Evolutionary conservation across 345 rosid species (phyloP), one percentile per base, ranked within the genome.

Genomic region (Salix koriyanagi): DNA sequence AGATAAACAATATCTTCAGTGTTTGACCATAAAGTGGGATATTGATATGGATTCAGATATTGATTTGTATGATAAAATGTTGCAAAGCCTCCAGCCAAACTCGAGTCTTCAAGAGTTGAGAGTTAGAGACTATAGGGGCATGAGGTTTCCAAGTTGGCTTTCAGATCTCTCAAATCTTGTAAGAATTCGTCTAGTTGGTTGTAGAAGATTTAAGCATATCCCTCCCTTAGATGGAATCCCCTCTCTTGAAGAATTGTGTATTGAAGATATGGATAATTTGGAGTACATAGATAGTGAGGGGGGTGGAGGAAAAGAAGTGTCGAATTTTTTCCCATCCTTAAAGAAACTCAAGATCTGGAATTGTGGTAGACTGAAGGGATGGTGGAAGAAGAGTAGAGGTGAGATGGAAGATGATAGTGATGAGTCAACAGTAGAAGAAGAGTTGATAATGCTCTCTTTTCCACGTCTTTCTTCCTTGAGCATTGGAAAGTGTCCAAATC

Each of bases 261-360:
- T 64, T 64, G n/a, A n/a, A 0, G 0, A 0, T 2, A 28, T 64
- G 6, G 0, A 0, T 28, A 14, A 28, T 64, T 13, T 64, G 19
- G 36, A 64, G 36, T 64, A 64, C 36, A 64, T 64, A 30, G n/a
- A 56, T 18, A 56, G 8, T 0, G n/a, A 56, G 26, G 26, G 12
- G 62, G 25, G 67, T 7, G 19, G 0, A 13, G 44, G 26, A 7
- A 30, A 5, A 16, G 67, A 34, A 23, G 37, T 5, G 4, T 1
- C 42, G 2, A 10, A 5, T 1, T 67, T 60, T 70, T 74, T 79
- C 36, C 78, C 82, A 12, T 74, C 74, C 11, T 25, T 79, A 14
- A 44, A 36, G 41, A 4, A 34, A 8, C 48, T 79, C 48, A 0
- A 0, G 0, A 70, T 79, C 18, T 0, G 0, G 2, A 0, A 36